Base-by-base conservation (phyloP, 169 alveolate species). In the Pseudocohnilembus persalinus region DNA sequence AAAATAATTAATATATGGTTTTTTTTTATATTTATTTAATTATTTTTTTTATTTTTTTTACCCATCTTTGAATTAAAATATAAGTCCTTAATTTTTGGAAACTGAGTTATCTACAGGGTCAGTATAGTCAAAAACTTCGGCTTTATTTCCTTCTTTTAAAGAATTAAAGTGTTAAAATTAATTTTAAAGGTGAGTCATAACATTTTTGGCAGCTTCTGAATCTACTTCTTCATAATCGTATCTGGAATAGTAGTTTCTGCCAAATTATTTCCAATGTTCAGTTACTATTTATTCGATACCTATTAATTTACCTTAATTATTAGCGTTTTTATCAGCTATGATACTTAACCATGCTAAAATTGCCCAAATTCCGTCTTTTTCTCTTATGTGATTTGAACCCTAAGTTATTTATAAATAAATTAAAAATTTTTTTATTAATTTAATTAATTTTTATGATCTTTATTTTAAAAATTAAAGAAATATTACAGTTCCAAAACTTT, bases 361-460 rank as follows among this genome's bases (percentile, higher is more conserved):
- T 1, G 99, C 99, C 99, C 99, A 98, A 75, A 97, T 88, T 26
- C 99, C 99, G 87, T 98, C 99, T 88, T 97, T 98, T 91, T 98
- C 99, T 75, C 99, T 96, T 29, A 77, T 84, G 30, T 65, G 79
- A 31, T 31, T 31, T 29, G 28, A 29, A 29, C 32, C 4, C 35
- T 0, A n/a, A 31, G 35, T 76, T 20, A 24, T 11, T 4, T 0
- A 15, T 6, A n/a, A n/a, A 1, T 4, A 76, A 31, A 29, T 1
- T 11, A 0, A 31, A 6, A 0, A 34, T 49, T 28, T 79, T 75
- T 49, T 73, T 79, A 76, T 95, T 94, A 80, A 97, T 99, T 87
- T 49, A 49, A 49, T 49, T 92, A 95, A 80, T 97, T 90, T n/a
- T n/a, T n/a, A n/a, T n/a, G n/a, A n/a, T n/a, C n/a, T n/a, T n/a